Base-by-base conservation (phyloP, 495 filamentous ascomycete species). In the Penicillium nucicola region DNA sequence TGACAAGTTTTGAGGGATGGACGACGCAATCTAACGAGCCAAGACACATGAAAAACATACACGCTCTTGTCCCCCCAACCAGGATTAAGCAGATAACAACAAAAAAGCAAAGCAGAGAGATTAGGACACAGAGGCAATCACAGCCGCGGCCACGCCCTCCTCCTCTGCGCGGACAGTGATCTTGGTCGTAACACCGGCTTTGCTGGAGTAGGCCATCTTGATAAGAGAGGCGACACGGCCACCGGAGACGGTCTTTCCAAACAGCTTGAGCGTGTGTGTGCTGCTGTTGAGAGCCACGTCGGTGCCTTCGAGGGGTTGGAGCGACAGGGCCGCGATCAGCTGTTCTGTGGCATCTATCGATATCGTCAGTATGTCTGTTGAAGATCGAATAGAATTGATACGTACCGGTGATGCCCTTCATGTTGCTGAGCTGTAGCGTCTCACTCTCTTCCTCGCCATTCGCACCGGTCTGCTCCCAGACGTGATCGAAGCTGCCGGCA, bases 381-480 rank as follows among this genome's bases (percentile, higher is more conserved):
- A 18, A 11, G 11, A 37, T 45, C 35, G 20, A 42, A 36, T 12
- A 37, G 17, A 1, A 33, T 5, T 23, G 31, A 28, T 31, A 79
- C 86, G 55, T 84, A 96, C 92, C 92, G 53, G 87, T 80, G 65
- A 98, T 96, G 58, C 89, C 87, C 83, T 95, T 97, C 53, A 92
- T 81, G 56, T 85, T 88, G 61, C 85, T 86, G 50, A 98, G 77
- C 66, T 95, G 90, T 62, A 97, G 74, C 37, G 93, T 97, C 74
- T 97, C 95, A 48, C 86, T 86, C 5, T 88, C 87, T 60, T 96
- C 90, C 48, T 96, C 91, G 23, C 90, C 90, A 39, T 88, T 78
- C 5, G 89, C 89, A 39, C 88, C 88, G 15, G 93, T 86, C 67
- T 95, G 89, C 67, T 95, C 89, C 93, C 93, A 98, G n/a, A 97